phyloP scores from a whole-genome alignment of 208 protist genomes.

The Naegleria gruberi region DNA sequence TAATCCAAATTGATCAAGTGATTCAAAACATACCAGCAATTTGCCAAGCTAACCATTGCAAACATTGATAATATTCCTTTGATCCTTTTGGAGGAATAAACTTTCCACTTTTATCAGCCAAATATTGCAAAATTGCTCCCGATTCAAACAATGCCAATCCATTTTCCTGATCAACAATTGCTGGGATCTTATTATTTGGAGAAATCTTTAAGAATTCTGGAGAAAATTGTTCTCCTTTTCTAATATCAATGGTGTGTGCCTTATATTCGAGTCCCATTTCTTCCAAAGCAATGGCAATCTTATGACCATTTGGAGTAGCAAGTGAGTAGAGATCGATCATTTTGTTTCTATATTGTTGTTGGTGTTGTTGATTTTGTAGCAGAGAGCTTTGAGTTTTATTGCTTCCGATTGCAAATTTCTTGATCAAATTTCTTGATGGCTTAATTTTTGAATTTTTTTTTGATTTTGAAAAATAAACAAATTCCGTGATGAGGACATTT shows the following conservation, averaged over 20 bases:
- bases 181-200: slow-evolving; percentile 64
- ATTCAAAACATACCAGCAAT: too few species aligned
- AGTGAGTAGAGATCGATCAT: not conserved
- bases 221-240: slow-evolving; percentile 42
- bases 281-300: slow-evolving; percentile 41
- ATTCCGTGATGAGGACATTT: too few species aligned
- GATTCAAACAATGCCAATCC: slow-evolving; percentile 54
- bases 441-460: too few species aligned
- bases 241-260: slow-evolving; percentile 41
- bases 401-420: too few species aligned
- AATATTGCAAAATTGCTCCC: slow-evolving; percentile 57
- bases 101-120: slow-evolving; percentile 54
- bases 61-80: slow-evolving; percentile 25
- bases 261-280: slow-evolving; percentile 43
- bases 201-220: slow-evolving; percentile 48
- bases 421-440: too few species aligned
- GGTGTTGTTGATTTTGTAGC: too few species aligned
- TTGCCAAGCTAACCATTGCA: slow-evolving; percentile 66
- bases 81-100: not conserved
- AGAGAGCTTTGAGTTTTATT: too few species aligned
- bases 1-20: too few species aligned
- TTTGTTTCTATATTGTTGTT: too few species aligned
- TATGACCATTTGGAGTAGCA: slow-evolving; percentile 43
- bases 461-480: too few species aligned
- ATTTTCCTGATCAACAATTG: slow-evolving; percentile 43